These are phyloP conservation scores for Phlyctochytrium arcticum DNA, from an alignment of 192 early-diverging fungal species.

Conservation along the genomic window DNA sequence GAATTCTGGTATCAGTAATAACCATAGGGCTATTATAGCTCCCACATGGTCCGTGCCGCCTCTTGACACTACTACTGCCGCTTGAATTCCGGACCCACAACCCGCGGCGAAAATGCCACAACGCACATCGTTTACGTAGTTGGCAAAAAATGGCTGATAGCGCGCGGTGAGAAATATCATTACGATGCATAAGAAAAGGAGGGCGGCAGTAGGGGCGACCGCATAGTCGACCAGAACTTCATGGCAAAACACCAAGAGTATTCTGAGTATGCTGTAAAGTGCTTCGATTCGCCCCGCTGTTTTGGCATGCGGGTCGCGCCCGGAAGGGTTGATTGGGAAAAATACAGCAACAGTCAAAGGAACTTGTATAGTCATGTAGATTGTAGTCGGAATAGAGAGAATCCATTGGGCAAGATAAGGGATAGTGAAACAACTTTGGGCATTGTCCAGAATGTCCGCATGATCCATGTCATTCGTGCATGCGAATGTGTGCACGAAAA, in stretches of 20 bases:
- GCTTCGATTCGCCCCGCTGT: constrained; percentile 21
- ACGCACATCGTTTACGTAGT: constrained; percentile 14
- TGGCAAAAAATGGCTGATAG: constrained; percentile 16
- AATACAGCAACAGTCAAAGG: constrained; percentile 11
- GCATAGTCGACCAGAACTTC: neutral
- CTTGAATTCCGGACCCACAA: constrained; percentile 4
- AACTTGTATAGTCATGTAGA: constrained; percentile 14
- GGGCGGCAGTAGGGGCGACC: neutral
- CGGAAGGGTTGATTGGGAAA: constrained; percentile 9
- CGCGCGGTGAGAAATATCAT: neutral
- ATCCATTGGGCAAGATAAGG: neutral
- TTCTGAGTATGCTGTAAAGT: constrained; percentile 2
- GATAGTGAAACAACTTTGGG: neutral
- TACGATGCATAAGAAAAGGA: neutral
- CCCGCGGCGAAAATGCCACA: constrained; percentile 6
- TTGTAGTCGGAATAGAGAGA: neutral
- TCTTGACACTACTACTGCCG: neutral
- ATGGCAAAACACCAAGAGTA: neutral
- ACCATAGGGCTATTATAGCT: constrained; percentile 5
- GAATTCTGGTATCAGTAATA: constrained; percentile 6
- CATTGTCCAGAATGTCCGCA: neutral
- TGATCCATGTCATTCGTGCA: constrained; percentile 4
- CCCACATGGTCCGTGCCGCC: neutral
- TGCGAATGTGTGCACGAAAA: constrained; percentile 5
- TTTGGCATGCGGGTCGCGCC: constrained; percentile 1